phyloP scores from a whole-genome alignment of 1,139 yeast species.

The Candida smagusa region DNA sequence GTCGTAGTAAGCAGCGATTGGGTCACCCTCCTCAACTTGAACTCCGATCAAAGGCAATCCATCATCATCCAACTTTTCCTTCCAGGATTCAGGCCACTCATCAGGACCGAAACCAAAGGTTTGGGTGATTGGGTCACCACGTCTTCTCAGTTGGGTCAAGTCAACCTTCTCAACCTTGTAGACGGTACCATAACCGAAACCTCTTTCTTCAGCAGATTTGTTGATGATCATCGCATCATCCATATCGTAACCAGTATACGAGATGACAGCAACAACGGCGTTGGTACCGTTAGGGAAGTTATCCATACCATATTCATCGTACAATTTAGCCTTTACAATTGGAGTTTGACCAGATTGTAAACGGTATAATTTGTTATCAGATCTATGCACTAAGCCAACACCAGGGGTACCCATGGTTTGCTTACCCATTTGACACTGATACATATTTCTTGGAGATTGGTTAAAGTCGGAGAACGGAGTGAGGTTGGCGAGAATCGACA shows the following conservation, averaged over 20 bases:
- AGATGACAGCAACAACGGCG: conserved; percentile 97
- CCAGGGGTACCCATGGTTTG: conserved; percentile 99
- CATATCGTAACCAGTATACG: conserved; percentile 99
- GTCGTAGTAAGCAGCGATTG: conserved; percentile 88
- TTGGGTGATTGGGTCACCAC: conserved; percentile 93
- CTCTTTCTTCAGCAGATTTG: conserved; percentile 96
- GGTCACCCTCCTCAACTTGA: conserved; percentile 91
- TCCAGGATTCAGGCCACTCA: conserved; percentile 90
- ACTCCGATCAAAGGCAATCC: conserved; percentile 92
- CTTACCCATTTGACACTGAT: conserved; percentile 99
- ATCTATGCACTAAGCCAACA: conserved; percentile 86
- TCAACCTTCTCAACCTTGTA: conserved; percentile 93
- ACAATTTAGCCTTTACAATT: conserved; percentile 87
- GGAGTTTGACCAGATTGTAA: conserved; percentile 97
- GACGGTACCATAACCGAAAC: conserved; percentile 96
- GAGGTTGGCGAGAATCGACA: conserved; percentile 90
- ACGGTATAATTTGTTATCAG: conserved; percentile 91
- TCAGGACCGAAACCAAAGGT: conserved; percentile 94
- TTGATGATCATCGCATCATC: conserved; percentile 98
- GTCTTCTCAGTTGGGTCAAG: conserved; percentile 69
- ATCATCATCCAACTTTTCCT: conserved; percentile 81
- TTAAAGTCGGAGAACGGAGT: conserved; percentile 98
- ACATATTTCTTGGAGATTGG: conserved; percentile 99
- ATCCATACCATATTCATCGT: conserved; percentile 97
- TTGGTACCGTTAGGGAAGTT: conserved; percentile 98